Percentiles rank a stretch among this genome's conserved stretches.
Conservation (phyloP, 2,329 filamentous ascomycete genomes). For the Calonectria pauciramosa region DNA sequence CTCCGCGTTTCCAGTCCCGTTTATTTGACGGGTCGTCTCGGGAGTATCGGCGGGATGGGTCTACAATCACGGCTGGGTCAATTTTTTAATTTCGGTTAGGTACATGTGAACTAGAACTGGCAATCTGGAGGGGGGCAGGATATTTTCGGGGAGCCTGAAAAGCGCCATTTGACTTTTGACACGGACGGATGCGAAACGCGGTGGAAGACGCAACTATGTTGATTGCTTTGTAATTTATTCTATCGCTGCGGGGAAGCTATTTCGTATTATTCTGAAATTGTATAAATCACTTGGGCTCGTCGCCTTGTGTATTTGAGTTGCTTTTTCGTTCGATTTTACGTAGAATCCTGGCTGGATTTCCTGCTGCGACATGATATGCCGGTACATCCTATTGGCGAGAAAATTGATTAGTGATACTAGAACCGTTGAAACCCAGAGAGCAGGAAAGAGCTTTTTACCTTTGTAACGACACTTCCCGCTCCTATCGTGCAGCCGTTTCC, state of each 20-base stretch:
- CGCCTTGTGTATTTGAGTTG: not conserved
- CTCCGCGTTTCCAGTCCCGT: not conserved
- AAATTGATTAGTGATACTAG: rapidly evolving
- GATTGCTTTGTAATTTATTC: not conserved
- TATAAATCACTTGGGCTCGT: not conserved
- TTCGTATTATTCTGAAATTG: not conserved
- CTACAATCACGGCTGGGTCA: not conserved
- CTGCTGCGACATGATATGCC: constrained; percentile 45
- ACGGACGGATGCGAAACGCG: not conserved
- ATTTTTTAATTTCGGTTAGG: not conserved
- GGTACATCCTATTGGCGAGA: constrained; percentile 43
- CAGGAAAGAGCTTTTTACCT: constrained; percentile 49
- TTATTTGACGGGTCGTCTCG: not conserved
- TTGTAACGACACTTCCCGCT: constrained; percentile 87
- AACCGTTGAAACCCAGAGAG: constrained; percentile 27
- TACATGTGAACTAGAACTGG: not conserved
- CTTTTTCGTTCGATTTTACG: constrained; percentile 33
- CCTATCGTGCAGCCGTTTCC: constrained; percentile 81
- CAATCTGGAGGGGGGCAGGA: not conserved
- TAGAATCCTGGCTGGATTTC: constrained; percentile 43
- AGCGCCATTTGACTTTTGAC: not conserved
- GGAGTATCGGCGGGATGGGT: not conserved
- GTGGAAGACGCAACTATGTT: not conserved
- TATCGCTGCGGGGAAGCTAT: too few species aligned
- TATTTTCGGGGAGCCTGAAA: not conserved